Evolutionary conservation across 2,329 filamentous ascomycete genomes (phyloP).

Genomic region (Eutypa lata): DNA sequence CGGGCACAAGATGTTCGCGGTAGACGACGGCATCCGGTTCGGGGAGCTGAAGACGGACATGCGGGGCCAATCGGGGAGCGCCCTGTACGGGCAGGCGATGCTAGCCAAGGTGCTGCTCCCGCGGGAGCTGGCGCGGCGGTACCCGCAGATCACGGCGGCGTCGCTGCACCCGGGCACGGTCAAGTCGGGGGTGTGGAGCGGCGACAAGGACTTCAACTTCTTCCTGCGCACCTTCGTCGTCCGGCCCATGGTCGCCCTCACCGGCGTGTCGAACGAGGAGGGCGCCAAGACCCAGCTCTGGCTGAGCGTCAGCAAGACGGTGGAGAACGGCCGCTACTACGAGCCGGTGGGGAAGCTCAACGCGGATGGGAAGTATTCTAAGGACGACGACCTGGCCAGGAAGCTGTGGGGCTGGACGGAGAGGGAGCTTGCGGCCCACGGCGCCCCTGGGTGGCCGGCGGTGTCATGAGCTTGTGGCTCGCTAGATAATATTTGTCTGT

Average conservation of each 20-base stretch:
- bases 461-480: too few species aligned
- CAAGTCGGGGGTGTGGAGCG: conserved; percentile 28
- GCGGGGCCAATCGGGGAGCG: conserved; percentile 14
- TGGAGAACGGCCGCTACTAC: conserved; percentile 30
- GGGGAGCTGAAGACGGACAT: too few species aligned
- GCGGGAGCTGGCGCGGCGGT: too few species aligned
- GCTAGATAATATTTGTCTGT: too few species aligned
- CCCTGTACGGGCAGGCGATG: conserved; percentile 38
- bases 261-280: conserved; percentile 21
- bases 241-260: conserved; percentile 4
- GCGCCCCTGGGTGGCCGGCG: too few species aligned
- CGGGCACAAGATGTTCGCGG: too few species aligned
- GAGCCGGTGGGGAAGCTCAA: conserved; percentile 26
- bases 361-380: conserved; percentile 9
- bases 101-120: conserved; percentile 2
- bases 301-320: conserved; percentile 29
- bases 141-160: too few species aligned
- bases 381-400: conserved; percentile 16
- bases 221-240: conserved; percentile 15
- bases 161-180: too few species aligned
- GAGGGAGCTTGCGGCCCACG: conserved; percentile 13
- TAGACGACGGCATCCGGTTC: too few species aligned
- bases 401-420: conserved; percentile 26
- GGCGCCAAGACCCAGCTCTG: conserved; percentile 35
- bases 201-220: conserved; percentile 34